Percentiles rank a stretch among this genome's conserved stretches.
phyloP scores from a whole-genome alignment of 192 early-diverging fungal species.

The Backusella tarrabulga region DNA sequence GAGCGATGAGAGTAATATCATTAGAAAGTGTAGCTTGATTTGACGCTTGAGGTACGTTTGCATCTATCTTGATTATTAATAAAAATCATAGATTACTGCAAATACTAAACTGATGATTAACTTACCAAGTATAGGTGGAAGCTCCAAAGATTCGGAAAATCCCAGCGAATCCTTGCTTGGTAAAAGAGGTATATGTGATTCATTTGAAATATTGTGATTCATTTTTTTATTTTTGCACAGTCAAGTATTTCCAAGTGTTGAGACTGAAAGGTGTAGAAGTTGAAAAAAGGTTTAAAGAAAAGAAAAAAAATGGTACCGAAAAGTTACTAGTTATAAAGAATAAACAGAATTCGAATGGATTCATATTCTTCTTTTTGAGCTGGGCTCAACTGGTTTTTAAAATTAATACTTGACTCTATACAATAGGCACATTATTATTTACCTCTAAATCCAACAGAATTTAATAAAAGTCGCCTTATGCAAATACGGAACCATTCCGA shows the following conservation, averaged over 20 bases:
- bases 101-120: background rate
- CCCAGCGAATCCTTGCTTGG: background rate
- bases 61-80: background rate
- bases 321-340: background rate
- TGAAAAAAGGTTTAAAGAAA: background rate
- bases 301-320: background rate
- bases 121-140: background rate
- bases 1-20: background rate
- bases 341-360: background rate
- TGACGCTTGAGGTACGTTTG: background rate
- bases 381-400: background rate
- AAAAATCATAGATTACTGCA: background rate
- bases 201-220: background rate
- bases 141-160: background rate
- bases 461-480: background rate
- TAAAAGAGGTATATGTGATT: background rate
- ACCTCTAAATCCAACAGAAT: background rate
- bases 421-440: background rate
- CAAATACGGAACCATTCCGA: background rate
- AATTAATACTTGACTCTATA: background rate
- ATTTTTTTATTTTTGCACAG: background rate
- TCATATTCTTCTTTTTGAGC: constrained; percentile 3
- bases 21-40: background rate
- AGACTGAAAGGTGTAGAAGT: background rate
- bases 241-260: background rate